Conservation (phyloP, 73 alveolate genomes). For the Symbiodinium natans region DNA sequence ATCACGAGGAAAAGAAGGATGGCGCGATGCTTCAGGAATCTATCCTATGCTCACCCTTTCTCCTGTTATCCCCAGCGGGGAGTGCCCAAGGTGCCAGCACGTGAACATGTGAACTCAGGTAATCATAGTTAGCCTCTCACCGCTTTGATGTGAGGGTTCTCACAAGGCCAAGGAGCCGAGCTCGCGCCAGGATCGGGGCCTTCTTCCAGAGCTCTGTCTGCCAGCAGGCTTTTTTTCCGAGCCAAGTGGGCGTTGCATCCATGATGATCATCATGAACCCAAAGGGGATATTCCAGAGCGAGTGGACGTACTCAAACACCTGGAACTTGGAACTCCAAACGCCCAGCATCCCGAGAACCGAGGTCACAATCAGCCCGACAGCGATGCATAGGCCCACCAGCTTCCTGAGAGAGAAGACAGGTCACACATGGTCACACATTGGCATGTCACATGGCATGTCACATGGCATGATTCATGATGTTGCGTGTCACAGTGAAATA, state of each 20-base stretch:
- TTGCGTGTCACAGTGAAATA: not conserved
- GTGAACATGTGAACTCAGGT: no score
- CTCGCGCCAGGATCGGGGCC: conserved; percentile 51
- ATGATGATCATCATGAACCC: conserved; percentile 59
- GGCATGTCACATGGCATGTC: not conserved
- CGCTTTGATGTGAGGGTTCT: no score
- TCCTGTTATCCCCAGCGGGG: no score
- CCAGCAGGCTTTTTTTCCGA: conserved; percentile 29
- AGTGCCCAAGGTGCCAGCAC: no score
- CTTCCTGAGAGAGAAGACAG: not conserved
- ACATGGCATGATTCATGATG: not conserved
- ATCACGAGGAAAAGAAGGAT: no score
- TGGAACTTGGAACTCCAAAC: not conserved
- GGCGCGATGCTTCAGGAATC: no score
- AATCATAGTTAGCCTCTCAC: no score
- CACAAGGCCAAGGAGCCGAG: no score
- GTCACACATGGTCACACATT: not conserved
- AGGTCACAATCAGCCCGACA: conserved; percentile 11
- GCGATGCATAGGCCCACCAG: conserved; percentile 68
- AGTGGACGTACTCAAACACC: conserved; percentile 33
- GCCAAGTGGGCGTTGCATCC: conserved; percentile 70
- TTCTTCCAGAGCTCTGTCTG: conserved; percentile 36
- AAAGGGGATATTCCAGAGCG: conserved; percentile 31
- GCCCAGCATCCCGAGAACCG: conserved; percentile 53
- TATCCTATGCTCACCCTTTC: no score